These are phyloP conservation scores for Pogostemon cablin DNA, from an alignment of 257 asterid genomes.

Conservation along the genomic window DNA sequence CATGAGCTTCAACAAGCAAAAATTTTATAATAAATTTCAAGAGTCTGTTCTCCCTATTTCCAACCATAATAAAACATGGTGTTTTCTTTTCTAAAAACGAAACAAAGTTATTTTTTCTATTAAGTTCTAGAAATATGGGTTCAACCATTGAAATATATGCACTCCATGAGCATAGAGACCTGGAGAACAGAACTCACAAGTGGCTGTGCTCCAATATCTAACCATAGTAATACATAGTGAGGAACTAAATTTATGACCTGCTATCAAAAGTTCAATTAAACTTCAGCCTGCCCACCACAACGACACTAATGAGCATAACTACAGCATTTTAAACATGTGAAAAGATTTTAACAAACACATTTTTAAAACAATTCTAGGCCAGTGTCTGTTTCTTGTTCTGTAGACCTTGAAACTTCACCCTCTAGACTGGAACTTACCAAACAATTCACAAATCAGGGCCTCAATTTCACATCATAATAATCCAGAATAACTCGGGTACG, in stretches of 20 bases:
- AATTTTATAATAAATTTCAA: background rate
- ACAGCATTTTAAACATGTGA: background rate
- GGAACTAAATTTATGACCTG: slow-evolving; percentile 12
- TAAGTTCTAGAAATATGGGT: background rate
- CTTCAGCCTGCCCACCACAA: slow-evolving; percentile 1
- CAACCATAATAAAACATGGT: background rate
- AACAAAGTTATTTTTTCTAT: background rate
- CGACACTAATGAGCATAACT: background rate
- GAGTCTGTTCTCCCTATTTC: background rate
- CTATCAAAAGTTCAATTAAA: slow-evolving; percentile 5
- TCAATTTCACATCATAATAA: background rate
- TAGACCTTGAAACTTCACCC: background rate
- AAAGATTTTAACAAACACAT: background rate
- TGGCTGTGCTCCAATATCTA: slow-evolving; percentile 3
- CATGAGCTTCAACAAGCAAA: background rate
- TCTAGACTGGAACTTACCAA: background rate
- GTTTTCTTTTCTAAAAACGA: background rate
- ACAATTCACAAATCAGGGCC: background rate
- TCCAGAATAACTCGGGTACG: background rate
- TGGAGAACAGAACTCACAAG: background rate
- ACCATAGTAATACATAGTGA: background rate
- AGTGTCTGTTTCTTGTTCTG: background rate
- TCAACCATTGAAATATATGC: background rate
- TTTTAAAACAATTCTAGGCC: background rate
- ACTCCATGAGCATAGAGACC: background rate